Percentiles rank a stretch among this genome's conserved stretches.
phyloP scores from a whole-genome alignment of 768 basidiomycete genomes.

The Gautieria morchelliformis region DNA sequence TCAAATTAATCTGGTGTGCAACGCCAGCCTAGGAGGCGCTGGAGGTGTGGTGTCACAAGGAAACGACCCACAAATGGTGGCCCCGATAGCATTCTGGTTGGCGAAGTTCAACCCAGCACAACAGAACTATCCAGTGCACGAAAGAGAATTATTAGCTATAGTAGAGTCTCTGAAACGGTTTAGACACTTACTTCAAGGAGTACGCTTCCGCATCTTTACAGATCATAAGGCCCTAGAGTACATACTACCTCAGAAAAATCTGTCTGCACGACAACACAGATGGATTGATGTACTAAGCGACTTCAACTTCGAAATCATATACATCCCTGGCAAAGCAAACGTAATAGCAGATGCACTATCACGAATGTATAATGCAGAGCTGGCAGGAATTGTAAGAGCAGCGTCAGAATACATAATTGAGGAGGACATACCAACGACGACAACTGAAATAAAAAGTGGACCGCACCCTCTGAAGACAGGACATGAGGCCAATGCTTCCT shows the following conservation, averaged over 20 bases:
- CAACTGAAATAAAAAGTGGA: no score
- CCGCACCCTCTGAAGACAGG: no score
- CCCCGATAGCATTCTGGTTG: slow-evolving; percentile 25
- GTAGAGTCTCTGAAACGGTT: slow-evolving; percentile 22
- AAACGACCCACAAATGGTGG: slow-evolving; percentile 16
- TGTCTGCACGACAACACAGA: slow-evolving; percentile 25
- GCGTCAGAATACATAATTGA: background rate
- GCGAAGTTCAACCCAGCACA: slow-evolving; percentile 21
- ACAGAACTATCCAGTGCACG: slow-evolving; percentile 28
- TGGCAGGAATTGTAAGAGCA: background rate
- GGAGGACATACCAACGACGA: background rate
- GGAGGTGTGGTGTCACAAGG: slow-evolving; percentile 23
- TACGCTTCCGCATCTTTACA: slow-evolving; percentile 21
- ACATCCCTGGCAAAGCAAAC: slow-evolving; percentile 31
- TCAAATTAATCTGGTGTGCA: slow-evolving; percentile 22
- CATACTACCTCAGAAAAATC: slow-evolving; percentile 22
- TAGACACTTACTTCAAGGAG: slow-evolving; percentile 15
- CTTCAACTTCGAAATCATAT: slow-evolving; percentile 28
- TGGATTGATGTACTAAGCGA: slow-evolving; percentile 31
- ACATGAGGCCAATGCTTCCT: background rate
- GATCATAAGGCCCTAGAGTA: slow-evolving; percentile 30
- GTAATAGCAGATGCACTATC: slow-evolving; percentile 33
- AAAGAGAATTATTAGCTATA: slow-evolving; percentile 31
- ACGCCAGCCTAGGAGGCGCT: slow-evolving; percentile 22
- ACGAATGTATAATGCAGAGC: slow-evolving; percentile 12